Evolutionary conservation across 495 filamentous ascomycete species (phyloP).

Genomic region (Penicillium silybi): DNA sequence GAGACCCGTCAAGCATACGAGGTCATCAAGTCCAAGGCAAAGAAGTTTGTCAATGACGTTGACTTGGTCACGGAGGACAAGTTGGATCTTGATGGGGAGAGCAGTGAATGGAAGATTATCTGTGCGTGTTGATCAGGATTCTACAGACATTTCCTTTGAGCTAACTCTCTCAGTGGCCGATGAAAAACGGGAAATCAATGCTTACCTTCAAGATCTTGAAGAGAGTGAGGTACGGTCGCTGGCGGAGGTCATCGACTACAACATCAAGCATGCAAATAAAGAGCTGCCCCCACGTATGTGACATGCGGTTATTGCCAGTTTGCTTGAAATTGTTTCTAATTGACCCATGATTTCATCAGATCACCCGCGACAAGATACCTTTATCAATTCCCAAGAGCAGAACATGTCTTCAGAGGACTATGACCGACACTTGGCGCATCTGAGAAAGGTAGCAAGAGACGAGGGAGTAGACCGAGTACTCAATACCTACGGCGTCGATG

Average conservation of each 20-base stretch:
- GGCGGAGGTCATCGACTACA: conserved; percentile 19
- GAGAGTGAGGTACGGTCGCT: conserved; percentile 17
- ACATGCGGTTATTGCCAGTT: not conserved
- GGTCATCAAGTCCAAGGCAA: conserved; percentile 4
- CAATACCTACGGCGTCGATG: conserved; percentile 4
- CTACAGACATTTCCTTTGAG: not conserved
- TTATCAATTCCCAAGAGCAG: conserved; percentile 2
- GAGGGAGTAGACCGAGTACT: conserved; percentile 7
- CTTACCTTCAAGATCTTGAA: conserved; percentile 17
- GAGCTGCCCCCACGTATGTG: conserved; percentile 19
- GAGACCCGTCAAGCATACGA: conserved; percentile 9
- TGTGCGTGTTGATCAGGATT: not conserved
- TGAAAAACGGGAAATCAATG: conserved; percentile 12
- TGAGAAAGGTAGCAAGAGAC: conserved; percentile 5
- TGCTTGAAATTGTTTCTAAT: not conserved
- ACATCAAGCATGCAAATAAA: conserved; percentile 19
- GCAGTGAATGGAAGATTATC: conserved; percentile 9
- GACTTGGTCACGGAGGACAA: conserved; percentile 5
- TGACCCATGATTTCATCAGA: not conserved
- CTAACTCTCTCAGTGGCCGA: conserved; percentile 7
- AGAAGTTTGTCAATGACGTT: conserved; percentile 7
- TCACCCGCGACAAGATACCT: conserved; percentile 10
- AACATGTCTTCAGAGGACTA: conserved; percentile 7
- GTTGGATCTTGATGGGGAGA: conserved; percentile 3
- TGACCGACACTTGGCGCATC: conserved; percentile 3